Evolutionary conservation across 352 stramenopile species (phyloP), one percentile per base, ranked within the genome.

Genomic region (Pythium coloratum): DNA sequence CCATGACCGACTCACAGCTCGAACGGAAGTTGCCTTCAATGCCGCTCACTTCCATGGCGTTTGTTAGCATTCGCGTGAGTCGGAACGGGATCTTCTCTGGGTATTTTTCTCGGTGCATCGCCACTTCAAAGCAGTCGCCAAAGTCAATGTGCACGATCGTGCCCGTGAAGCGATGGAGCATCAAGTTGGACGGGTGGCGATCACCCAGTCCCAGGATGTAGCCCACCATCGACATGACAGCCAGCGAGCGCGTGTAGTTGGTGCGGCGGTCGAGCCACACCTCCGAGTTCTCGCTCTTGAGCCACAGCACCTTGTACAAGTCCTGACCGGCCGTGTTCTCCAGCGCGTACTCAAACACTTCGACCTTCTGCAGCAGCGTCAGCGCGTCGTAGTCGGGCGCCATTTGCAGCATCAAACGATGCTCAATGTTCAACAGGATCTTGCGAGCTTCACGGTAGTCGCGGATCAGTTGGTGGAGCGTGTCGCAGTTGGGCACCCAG

Each of bases 51-150:
- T 99, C 98, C 98, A 99, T 99, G n/a, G 98, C 98, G 57, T 95
- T 84, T n/a, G 85, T 94, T 12, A 99, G 86, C 97, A 99, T 99
- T 36, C 98, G 89, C 49, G 98, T 99, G 9, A 99, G 84, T 18
- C 98, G 95, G 82, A 99, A 99, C n/a, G 98, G 98, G 34, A 99
- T 97, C 68, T 97, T 99, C 76, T 99, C 98, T 0, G 98, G 98
- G 69, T 99, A 99, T 76, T 99, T 99, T 55, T 99, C 97, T 49
- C 98, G 89, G 60, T 99, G 92, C 96, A 99, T 99, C 28, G 97
- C 97, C 40, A 99, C 98, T 83, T 99, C 98, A 75, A 99, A 99
- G 58, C 88, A 96, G 72, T 99, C 96, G 38, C 97, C 97, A 76
- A 99, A 99, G 69, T 99, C 97, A 67, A 99, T 99, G 76, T 99